Evolutionary conservation across 1,139 yeast genomes (phyloP).

Genomic region (Pichia sp.): DNA sequence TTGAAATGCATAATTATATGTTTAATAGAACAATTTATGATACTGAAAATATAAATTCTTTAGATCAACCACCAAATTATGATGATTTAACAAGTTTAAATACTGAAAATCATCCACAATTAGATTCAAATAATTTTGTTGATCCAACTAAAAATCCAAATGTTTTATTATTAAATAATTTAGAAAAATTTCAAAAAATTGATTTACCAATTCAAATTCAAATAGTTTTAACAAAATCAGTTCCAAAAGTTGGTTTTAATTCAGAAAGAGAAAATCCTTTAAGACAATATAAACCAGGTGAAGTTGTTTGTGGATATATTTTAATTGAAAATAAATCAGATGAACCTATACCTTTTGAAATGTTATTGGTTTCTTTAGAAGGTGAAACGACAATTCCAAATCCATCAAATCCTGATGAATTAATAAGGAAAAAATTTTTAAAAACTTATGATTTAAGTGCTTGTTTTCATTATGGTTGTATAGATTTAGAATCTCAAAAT

Average conservation of each 20-base stretch:
- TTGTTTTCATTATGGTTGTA: slow-evolving; percentile 35
- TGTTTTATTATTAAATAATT: slow-evolving; percentile 31
- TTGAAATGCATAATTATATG: slow-evolving; percentile 56
- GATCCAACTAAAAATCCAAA: slow-evolving; percentile 26
- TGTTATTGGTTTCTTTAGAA: slow-evolving; percentile 54
- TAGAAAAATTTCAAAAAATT: slow-evolving; percentile 30
- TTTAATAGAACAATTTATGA: slow-evolving; percentile 36
- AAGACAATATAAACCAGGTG: slow-evolving; percentile 50
- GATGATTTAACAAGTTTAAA: slow-evolving; percentile 14
- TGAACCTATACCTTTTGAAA: slow-evolving; percentile 43
- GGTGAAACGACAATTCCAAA: slow-evolving; percentile 32
- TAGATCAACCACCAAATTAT: slow-evolving; percentile 21
- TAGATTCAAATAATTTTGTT: slow-evolving; percentile 11
- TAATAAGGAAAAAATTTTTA: slow-evolving; percentile 29
- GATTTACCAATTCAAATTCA: slow-evolving; percentile 30
- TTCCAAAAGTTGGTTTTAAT: slow-evolving; percentile 28
- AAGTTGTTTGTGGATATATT: slow-evolving; percentile 49
- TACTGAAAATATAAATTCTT: slow-evolving; percentile 14
- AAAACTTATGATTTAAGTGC: slow-evolving; percentile 39
- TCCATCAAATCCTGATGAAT: slow-evolving; percentile 4
- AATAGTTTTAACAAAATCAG: slow-evolving; percentile 33
- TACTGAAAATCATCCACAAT: not conserved
- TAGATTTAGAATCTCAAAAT: slow-evolving; percentile 18
- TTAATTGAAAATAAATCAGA: slow-evolving; percentile 39
- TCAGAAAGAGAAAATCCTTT: slow-evolving; percentile 31